A percentile compares a stretch with the other conserved stretches of the same genome.
Evolutionary conservation across 805 yeast species (phyloP).

Genomic region (Peterozyma xylosa): DNA sequence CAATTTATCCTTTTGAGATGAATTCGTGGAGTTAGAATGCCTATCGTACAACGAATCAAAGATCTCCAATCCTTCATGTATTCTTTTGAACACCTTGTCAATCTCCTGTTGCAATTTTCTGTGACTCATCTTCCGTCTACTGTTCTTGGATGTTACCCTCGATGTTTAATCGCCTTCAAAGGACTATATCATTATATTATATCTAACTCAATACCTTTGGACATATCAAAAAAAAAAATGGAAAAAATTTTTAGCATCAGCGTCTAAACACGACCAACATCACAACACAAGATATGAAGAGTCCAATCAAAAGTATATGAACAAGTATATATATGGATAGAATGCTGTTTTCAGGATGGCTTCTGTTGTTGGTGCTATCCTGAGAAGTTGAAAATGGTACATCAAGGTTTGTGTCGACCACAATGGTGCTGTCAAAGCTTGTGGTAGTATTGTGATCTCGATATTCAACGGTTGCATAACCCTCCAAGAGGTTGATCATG

Average conservation of each 20-base stretch:
- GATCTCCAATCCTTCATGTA: constrained; percentile 80
- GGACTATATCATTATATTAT: too few relatives aligned
- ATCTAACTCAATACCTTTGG: too few relatives aligned
- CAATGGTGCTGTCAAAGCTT: too few relatives aligned
- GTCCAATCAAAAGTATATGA: background rate
- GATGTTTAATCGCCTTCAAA: too few relatives aligned
- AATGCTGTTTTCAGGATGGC: background rate
- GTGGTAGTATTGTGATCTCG: too few relatives aligned
- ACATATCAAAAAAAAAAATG: background rate
- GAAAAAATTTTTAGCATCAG: background rate
- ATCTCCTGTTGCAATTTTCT: constrained; percentile 62
- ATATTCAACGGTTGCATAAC: too few relatives aligned
- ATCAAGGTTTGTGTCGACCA: too few relatives aligned
- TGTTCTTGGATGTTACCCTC: background rate
- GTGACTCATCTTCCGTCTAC: constrained; percentile 30
- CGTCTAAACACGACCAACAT: background rate
- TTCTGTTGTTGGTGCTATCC: background rate
- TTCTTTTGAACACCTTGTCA: constrained; percentile 88
- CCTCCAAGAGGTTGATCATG: too few relatives aligned
- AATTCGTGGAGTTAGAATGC: constrained; percentile 71
- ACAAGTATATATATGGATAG: background rate
- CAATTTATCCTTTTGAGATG: constrained; percentile 86
- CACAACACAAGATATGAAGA: background rate
- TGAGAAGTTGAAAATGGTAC: too few relatives aligned
- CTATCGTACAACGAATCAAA: constrained; percentile 86